Percentiles rank a stretch among this genome's conserved stretches.
Conservation (phyloP, 2,329 filamentous ascomycete genomes). For the Aspergillus pseudonomiae region DNA sequence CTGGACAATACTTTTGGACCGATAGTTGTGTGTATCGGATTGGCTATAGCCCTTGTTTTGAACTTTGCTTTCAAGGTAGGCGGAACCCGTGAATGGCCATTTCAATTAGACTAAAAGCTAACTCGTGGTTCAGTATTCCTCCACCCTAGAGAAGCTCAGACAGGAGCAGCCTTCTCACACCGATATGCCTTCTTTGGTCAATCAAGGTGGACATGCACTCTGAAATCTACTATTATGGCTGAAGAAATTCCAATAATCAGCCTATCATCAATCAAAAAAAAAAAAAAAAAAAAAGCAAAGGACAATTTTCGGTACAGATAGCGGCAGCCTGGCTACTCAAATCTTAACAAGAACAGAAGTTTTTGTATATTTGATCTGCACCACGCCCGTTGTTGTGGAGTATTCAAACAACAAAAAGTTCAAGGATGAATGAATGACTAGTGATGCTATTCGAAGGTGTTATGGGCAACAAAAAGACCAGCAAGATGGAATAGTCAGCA, state of each 20-base stretch:
- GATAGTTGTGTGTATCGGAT: slow-evolving; percentile 75
- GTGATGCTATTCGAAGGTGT: neutral
- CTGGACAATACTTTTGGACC: slow-evolving; percentile 90
- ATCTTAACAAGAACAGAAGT: neutral
- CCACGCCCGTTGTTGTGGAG: neutral
- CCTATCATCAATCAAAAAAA: neutral
- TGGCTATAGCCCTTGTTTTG: slow-evolving; percentile 76
- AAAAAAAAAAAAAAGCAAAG: no score
- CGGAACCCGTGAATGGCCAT: neutral
- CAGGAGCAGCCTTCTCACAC: slow-evolving; percentile 17
- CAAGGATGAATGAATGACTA: neutral
- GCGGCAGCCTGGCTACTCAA: neutral
- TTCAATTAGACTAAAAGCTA: slow-evolving; percentile 14
- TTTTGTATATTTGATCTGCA: neutral
- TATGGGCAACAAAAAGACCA: neutral
- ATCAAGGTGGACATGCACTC: slow-evolving; percentile 27
- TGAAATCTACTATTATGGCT: slow-evolving; percentile 2
- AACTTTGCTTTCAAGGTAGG: slow-evolving; percentile 82
- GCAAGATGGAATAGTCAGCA: neutral
- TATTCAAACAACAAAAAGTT: neutral
- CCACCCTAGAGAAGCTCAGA: slow-evolving; percentile 28
- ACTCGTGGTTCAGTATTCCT: slow-evolving; percentile 31
- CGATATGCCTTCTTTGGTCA: slow-evolving; percentile 15
- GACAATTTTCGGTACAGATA: neutral
- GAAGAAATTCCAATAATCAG: neutral